A percentile compares a stretch with the other conserved stretches of the same genome.
Evolutionary conservation across 768 basidiomycete genomes (phyloP).

Genomic region (Lactarius deliciosus): DNA sequence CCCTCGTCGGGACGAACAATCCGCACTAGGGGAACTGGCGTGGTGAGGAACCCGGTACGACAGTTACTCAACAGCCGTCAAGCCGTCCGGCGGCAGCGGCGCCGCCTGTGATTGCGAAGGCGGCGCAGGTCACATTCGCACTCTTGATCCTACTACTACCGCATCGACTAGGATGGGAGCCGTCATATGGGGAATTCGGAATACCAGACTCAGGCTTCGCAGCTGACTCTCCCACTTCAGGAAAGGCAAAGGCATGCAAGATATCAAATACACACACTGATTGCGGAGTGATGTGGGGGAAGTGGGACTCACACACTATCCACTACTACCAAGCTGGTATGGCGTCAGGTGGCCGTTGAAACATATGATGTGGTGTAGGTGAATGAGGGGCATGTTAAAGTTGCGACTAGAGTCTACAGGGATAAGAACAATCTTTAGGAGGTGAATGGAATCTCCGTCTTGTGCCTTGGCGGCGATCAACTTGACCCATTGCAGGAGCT

Average conservation of each 20-base stretch:
- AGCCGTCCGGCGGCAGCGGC: neutral
- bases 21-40: neutral
- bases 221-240: neutral
- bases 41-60: neutral
- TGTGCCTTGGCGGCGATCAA: neutral
- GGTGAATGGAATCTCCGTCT: neutral
- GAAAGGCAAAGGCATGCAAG: neutral
- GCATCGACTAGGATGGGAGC: neutral
- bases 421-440: neutral
- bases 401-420: neutral
- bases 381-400: neutral
- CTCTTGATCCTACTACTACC: neutral
- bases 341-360: neutral
- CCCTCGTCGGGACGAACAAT: neutral
- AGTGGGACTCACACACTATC: neutral
- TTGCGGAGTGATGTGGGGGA: conserved; percentile 1
- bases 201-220: neutral
- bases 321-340: neutral
- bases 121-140: neutral
- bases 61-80: neutral
- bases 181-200: neutral
- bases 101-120: too few species aligned
- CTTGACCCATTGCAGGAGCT: neutral
- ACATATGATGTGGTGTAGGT: neutral
- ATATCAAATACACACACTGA: neutral